Percentiles rank a stretch among this genome's conserved stretches.
phyloP scores from a whole-genome alignment of 768 basidiomycete genomes.

The Podaxis rugospora region DNA sequence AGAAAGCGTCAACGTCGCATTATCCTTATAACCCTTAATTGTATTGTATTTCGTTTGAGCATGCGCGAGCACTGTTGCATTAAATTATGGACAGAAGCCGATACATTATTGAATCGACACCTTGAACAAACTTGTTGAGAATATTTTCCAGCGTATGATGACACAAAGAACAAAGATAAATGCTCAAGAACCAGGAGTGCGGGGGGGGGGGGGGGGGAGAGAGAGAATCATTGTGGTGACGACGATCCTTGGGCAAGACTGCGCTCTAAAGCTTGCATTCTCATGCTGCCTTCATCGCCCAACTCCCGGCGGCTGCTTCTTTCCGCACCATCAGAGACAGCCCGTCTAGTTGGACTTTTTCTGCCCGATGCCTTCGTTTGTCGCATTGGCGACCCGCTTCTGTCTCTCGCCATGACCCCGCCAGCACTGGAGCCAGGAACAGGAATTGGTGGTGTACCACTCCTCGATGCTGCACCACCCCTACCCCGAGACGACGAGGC shows the following conservation, averaged over 20 bases:
- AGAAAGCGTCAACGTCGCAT: background rate
- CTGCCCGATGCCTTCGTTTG: conserved; percentile 1
- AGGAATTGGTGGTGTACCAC: conserved; percentile 29
- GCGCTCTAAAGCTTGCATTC: conserved; percentile 19
- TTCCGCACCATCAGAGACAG: conserved; percentile 5
- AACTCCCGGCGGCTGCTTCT: conserved; percentile 4
- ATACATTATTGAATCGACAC: too few relatives aligned
- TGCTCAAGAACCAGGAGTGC: background rate
- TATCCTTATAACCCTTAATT: too few relatives aligned
- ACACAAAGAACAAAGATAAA: background rate
- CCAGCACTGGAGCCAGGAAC: conserved; percentile 12
- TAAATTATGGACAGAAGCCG: too few relatives aligned
- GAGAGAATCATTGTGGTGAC: background rate
- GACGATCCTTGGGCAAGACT: conserved; percentile 15
- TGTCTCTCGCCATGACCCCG: conserved; percentile 26
- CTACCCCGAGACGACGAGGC: conserved; percentile 20
- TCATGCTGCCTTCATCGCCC: conserved; percentile 14
- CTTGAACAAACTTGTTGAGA: background rate
- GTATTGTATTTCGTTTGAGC: background rate
- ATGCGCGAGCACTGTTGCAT: too few relatives aligned
- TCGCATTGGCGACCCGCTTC: conserved; percentile 21
- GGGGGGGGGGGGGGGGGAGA: too few relatives aligned
- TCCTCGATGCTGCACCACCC: conserved; percentile 25
- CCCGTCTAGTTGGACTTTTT: conserved; percentile 6
- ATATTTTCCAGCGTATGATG: background rate